phyloP scores from a whole-genome alignment of 768 basidiomycete species.

The Thelephora ganbajun region DNA sequence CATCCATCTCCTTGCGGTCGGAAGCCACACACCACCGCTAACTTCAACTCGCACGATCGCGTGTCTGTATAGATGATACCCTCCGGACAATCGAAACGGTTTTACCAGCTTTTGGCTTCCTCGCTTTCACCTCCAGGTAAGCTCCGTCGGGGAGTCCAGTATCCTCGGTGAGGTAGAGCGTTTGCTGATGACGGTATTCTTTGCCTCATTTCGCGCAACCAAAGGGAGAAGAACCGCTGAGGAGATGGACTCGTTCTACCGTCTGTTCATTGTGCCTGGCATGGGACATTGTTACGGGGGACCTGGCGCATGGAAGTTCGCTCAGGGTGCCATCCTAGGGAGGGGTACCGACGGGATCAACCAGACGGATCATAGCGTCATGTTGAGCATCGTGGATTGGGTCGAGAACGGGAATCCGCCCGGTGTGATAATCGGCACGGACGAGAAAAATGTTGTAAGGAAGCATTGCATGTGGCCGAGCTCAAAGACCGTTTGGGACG shows the following conservation, averaged over 20 bases:
- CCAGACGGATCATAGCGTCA: background rate
- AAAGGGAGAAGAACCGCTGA: no score
- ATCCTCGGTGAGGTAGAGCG: no score
- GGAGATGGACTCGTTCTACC: background rate
- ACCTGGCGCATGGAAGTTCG: background rate
- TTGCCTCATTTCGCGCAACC: no score
- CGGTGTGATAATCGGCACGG: background rate
- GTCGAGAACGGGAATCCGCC: background rate
- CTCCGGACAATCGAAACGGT: background rate
- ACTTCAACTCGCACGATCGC: background rate
- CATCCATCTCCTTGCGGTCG: background rate
- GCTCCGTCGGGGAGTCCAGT: no score
- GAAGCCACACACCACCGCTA: background rate
- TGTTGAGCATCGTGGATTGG: background rate
- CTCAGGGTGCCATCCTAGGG: background rate
- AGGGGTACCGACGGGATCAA: background rate
- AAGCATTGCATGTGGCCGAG: background rate
- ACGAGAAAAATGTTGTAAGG: background rate
- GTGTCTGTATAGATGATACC: background rate
- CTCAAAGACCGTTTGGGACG: background rate
- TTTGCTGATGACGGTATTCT: no score
- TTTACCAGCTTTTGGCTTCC: background rate
- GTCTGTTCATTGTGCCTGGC: background rate
- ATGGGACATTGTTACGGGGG: background rate
- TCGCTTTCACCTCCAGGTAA: background rate